Base-by-base conservation (phyloP, 805 yeast genomes). In the Yarrowia porcina region DNA sequence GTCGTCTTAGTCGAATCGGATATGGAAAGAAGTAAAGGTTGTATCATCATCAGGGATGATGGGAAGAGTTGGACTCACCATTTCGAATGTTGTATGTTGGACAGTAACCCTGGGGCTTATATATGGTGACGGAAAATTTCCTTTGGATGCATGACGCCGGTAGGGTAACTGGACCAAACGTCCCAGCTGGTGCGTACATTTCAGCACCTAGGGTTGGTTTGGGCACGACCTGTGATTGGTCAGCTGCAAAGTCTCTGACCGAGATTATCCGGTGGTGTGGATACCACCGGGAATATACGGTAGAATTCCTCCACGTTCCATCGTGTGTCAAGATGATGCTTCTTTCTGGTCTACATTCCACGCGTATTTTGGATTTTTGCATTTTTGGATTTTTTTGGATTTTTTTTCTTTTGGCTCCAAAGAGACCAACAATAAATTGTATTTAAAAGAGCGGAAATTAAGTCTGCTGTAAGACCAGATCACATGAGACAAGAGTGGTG, bases 1-100 rank as follows among this genome's bases (percentile, higher is more conserved):
- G 69, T 74, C 77, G 70, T 71, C 77, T 74, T 67, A 73, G 75
- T 75, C 77, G 77, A 71, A 70, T 74, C 72, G 71, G 77, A 57
- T 63, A 72, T 66, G 70, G 70, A 70, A 68, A 68, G 74, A 72
- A 72, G 72, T 69, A 62, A 66, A 66, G 76, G 75, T 71, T 66
- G 65, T 70, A 65, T 73, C 77, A 74, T 74, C 77, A 74, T 52
- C 42, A 52, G 59, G 33, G 59, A 52, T 52, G 59, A 52, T 36
- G n/a, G 9, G 27, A 35, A 13, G 21, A 18, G 23, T 23, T 13
- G 59, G 6, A 52, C 59, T 52, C 59, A 52, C 59, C 36, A 52
- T 52, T 52, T 52, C 21, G 32, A 49, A 35, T 49, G 57, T 25
- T 52, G 59, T 52, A 52, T 36, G 32, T 52, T 17, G n/a, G 25